These are phyloP conservation scores for Plasmodium berghei DNA, from an alignment of 169 alveolate genomes.

Conservation along the genomic window DNA sequence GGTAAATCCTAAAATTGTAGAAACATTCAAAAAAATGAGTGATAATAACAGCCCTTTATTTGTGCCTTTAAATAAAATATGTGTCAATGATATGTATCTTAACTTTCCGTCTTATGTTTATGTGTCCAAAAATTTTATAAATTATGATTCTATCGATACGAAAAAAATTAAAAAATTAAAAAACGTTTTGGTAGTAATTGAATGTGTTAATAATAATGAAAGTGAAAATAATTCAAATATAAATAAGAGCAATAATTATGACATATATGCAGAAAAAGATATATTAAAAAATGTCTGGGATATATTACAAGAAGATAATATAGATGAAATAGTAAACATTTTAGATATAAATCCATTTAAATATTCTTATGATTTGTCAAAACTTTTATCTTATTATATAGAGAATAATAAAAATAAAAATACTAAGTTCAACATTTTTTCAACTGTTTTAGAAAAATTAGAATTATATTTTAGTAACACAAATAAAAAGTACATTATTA, in stretches of 20 bases:
- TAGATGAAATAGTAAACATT: conserved; percentile 58
- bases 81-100: conserved; percentile 61
- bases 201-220: conserved; percentile 33
- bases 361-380: conserved; percentile 62
- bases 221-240: background rate
- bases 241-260: conserved; percentile 47
- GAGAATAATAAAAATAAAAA: conserved; percentile 20
- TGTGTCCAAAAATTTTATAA: conserved; percentile 75
- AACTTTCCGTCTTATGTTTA: conserved; percentile 76
- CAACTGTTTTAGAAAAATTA: conserved; percentile 23
- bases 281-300: conserved; percentile 61
- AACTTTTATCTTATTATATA: conserved; percentile 41
- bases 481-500: conserved; percentile 67
- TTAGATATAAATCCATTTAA: conserved; percentile 68
- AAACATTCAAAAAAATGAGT: conserved; percentile 15
- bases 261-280: conserved; percentile 61
- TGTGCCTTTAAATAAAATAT: conserved; percentile 62
- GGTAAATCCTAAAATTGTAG: conserved; percentile 36
- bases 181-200: conserved; percentile 65
- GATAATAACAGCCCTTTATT: conserved; percentile 27
- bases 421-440: conserved; percentile 23
- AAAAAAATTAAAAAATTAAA: conserved; percentile 58
- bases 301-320: conserved; percentile 39
- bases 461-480: conserved; percentile 68
- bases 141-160: conserved; percentile 49